Evolutionary conservation across 2,329 filamentous ascomycete genomes (phyloP), one percentile per base, ranked within the genome.

Genomic region (Aspergillus pseudonomiae): DNA sequence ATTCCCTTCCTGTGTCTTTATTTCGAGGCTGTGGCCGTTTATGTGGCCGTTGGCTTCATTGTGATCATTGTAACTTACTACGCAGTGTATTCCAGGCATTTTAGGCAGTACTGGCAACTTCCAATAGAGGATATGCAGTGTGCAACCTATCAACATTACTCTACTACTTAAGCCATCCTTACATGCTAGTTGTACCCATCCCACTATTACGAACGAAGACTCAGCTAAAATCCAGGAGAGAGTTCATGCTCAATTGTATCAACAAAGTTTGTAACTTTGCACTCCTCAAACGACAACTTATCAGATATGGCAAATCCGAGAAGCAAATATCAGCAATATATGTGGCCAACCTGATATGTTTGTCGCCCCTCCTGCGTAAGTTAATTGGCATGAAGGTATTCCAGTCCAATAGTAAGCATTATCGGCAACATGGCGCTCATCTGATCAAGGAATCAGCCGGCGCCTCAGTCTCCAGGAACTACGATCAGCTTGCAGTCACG

Each of bases 1-100:
- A 66, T 75, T 36, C 70, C 71, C 39, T 70, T 77, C 28, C 11
- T 34, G 24, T 76, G 78, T 46, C 60, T 75, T 26, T 76, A 74
- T 55, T 77, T 84, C 59, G 74, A 79, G 36, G 68, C 73, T 10
- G 75, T 83, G 1, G 71, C 79, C 1, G 71, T 73, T 6, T 85
- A 84, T 64, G 77, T 82, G 19, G 75, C 67, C 0, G 52, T 81
- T 4, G 74, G 78, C 30, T 84, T 83, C 62, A 71, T 83, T 60
- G 72, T 82, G 16, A 83, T 84, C 73, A 81, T 83, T 70, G 67
- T 84, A 48, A 74, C 82, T 2, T 83, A 83, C 62, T 80, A 83
- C 53, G 78, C 74, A 21, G 80, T 83, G 0, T 84, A 82, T 74
- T 84, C 82, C 58, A 77, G 81, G 9, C 83, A 82, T 0, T 82